These are phyloP conservation scores for Diddensiella transvaalensis DNA, from an alignment of 805 yeast genomes.

Conservation along the genomic window DNA sequence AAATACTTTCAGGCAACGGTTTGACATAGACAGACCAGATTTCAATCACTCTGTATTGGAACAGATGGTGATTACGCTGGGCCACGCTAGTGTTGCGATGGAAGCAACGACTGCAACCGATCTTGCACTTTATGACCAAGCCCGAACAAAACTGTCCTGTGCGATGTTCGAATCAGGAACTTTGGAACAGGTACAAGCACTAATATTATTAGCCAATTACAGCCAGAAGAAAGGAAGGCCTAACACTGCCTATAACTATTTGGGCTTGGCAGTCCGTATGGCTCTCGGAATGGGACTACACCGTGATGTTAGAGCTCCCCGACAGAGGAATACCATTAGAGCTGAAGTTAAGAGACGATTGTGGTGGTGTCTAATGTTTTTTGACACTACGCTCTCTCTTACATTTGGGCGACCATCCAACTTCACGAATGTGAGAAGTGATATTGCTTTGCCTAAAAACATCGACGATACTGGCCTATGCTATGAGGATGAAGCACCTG, in stretches of 20 bases:
- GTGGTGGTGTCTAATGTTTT: slow-evolving; percentile 66
- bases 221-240: slow-evolving; percentile 62
- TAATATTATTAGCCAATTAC: slow-evolving; percentile 54
- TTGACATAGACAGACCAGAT: slow-evolving; percentile 38
- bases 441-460: slow-evolving; percentile 45
- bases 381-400: slow-evolving; percentile 60
- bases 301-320: slow-evolving; percentile 46
- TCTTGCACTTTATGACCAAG: slow-evolving; percentile 52
- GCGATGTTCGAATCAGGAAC: slow-evolving; percentile 59
- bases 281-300: slow-evolving; percentile 63
- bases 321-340: slow-evolving; percentile 40
- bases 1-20: slow-evolving; percentile 44
- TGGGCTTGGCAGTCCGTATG: slow-evolving; percentile 63
- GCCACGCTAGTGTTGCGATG: slow-evolving; percentile 53
- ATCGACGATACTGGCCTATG: slow-evolving; percentile 40
- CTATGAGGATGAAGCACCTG: slow-evolving; percentile 21
- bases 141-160: slow-evolving; percentile 43
- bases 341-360: slow-evolving; percentile 56
- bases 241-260: slow-evolving; percentile 64
- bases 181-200: slow-evolving; percentile 48
- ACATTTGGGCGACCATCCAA: slow-evolving; percentile 62
- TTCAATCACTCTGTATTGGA: slow-evolving; percentile 53
- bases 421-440: slow-evolving; percentile 43
- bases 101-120: slow-evolving; percentile 46
- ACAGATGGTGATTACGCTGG: slow-evolving; percentile 53